Evolutionary conservation across 441 rosid genomes (phyloP).

Genomic region (Gossypium schwendimanii): DNA sequence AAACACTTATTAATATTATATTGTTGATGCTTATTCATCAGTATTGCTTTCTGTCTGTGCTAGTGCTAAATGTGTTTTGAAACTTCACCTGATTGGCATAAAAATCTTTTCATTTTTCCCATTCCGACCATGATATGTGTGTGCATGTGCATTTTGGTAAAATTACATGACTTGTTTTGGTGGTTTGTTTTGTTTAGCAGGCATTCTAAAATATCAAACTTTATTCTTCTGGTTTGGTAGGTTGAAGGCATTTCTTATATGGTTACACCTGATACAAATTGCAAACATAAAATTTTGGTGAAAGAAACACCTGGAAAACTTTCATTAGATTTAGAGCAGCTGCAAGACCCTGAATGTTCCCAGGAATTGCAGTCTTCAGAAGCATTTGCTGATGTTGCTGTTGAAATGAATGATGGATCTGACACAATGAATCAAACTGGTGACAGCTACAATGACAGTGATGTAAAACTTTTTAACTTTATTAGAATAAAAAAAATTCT

Average conservation of each 20-base stretch:
- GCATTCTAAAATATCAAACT: conserved; percentile 14
- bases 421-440: conserved; percentile 20
- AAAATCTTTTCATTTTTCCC: background rate
- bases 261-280: conserved; percentile 33
- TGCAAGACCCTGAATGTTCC: conserved; percentile 12
- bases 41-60: background rate
- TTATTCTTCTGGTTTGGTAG: conserved; percentile 35
- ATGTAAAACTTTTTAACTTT: background rate
- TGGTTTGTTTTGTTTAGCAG: background rate
- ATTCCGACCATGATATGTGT: background rate
- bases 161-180: background rate
- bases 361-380: conserved; percentile 23
- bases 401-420: conserved; percentile 25
- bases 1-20: background rate
- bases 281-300: conserved; percentile 23
- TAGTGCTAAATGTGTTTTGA: background rate
- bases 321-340: conserved; percentile 15
- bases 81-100: background rate
- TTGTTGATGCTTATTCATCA: background rate
- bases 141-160: background rate
- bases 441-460: conserved; percentile 20
- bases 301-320: conserved; percentile 18
- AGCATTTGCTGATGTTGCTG: conserved; percentile 25
- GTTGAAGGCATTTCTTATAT: conserved; percentile 60
- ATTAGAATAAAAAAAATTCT: background rate